These are phyloP conservation scores for Globisporangium abappressorium DNA, from an alignment of 352 stramenopile species.

Conservation along the genomic window DNA sequence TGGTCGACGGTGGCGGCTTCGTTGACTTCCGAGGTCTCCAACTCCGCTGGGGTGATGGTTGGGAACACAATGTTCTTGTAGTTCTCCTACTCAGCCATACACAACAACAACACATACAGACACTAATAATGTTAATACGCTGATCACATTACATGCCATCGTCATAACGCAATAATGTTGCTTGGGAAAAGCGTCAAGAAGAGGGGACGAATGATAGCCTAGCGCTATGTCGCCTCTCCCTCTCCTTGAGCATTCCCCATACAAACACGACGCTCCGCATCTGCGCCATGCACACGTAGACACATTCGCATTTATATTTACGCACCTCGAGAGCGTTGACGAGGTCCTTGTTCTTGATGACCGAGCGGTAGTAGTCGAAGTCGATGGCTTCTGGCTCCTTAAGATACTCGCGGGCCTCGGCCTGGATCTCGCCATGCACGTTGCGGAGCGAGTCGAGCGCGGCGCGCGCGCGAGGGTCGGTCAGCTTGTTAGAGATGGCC, in stretches of 20 bases:
- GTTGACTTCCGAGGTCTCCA: conserved; percentile 71
- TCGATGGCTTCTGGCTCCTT: conserved; percentile 82
- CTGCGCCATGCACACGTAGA: not conserved
- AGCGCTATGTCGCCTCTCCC: not conserved
- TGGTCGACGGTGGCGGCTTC: conserved; percentile 76
- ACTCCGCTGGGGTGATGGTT: conserved; percentile 68
- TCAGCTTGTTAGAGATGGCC: conserved; percentile 67
- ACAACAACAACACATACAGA: not conserved
- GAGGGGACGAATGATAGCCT: not conserved
- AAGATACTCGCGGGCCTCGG: conserved; percentile 63
- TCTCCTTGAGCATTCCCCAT: not conserved
- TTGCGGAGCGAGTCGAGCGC: conserved; percentile 77
- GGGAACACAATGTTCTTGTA: conserved; percentile 86
- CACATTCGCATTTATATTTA: not conserved
- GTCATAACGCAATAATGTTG: not conserved
- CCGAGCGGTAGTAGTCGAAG: conserved; percentile 84
- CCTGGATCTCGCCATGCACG: conserved; percentile 75
- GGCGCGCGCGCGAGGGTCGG: conserved; percentile 70
- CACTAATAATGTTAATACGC: conserved; percentile 1
- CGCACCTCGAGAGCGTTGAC: conserved; percentile 72
- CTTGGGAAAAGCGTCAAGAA: not conserved
- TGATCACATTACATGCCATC: too few species aligned
- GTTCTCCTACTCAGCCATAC: conserved; percentile 36
- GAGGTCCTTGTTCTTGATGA: conserved; percentile 88
- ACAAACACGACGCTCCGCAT: not conserved